These are phyloP conservation scores for Syzygium grande DNA, from an alignment of 345 rosid genomes.

Conservation along the genomic window DNA sequence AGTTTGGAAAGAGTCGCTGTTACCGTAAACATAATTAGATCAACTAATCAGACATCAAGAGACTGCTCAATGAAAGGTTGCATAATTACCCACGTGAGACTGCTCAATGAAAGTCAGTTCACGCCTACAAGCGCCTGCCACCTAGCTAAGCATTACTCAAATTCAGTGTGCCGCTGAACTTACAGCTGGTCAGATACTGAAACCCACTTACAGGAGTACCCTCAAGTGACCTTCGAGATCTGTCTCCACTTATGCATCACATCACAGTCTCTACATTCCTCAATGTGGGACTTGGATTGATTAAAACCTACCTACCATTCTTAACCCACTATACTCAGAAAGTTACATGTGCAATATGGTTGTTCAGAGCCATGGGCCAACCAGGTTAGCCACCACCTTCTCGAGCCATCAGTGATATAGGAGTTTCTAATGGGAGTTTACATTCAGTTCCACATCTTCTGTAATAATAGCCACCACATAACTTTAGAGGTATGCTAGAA, in stretches of 20 bases:
- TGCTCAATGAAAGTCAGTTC: background rate
- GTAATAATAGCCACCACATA: background rate
- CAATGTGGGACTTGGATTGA: background rate
- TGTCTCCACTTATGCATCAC: background rate
- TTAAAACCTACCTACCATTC: background rate
- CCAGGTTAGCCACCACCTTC: background rate
- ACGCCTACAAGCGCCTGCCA: background rate
- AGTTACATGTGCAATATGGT: background rate
- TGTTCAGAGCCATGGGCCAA: background rate
- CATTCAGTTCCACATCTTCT: background rate
- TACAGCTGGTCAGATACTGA: background rate
- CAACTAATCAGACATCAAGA: background rate
- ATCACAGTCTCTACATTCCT: background rate
- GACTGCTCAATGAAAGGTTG: background rate
- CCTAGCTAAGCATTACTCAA: background rate
- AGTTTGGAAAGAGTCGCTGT: background rate
- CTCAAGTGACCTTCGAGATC: background rate
- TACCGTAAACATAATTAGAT: background rate
- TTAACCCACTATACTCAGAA: background rate
- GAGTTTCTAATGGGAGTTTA: background rate
- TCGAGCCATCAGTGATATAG: background rate
- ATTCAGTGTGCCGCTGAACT: background rate
- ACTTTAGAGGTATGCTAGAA: background rate
- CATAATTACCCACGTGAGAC: background rate
- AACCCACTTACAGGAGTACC: background rate